Conservation (phyloP, 208 protist species). For the Trypanosoma conorhini region DNA sequence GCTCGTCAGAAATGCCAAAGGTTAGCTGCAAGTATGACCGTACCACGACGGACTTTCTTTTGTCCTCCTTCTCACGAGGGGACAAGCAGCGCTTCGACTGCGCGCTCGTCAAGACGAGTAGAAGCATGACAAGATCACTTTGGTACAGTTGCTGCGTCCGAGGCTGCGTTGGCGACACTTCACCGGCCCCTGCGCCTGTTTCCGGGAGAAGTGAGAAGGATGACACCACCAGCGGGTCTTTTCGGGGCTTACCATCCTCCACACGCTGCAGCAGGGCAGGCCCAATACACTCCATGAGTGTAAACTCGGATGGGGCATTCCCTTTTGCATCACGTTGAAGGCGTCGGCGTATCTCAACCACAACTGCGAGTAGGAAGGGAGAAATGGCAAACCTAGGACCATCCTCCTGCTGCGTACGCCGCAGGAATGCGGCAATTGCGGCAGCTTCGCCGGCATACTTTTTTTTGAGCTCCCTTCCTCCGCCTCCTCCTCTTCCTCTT, state of each 20-base stretch:
- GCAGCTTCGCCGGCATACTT: slow-evolving; percentile 1
- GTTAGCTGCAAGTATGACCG: background rate
- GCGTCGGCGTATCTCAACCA: slow-evolving; percentile 75
- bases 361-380: slow-evolving; percentile 48
- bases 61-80: background rate
- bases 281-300: slow-evolving; percentile 42
- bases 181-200: background rate
- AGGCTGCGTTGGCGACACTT: background rate
- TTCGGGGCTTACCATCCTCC: slow-evolving; percentile 47
- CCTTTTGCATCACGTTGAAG: slow-evolving; percentile 32
- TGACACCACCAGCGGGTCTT: slow-evolving; percentile 62
- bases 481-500: slow-evolving; percentile 22
- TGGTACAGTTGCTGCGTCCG: slow-evolving; percentile 59
- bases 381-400: slow-evolving; percentile 35
- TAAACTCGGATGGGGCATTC: slow-evolving; percentile 45
- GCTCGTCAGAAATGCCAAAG: slow-evolving; percentile 31
- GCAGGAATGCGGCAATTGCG: slow-evolving; percentile 4
- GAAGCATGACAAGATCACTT: slow-evolving; percentile 78
- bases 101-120: slow-evolving; percentile 58
- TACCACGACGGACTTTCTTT: background rate
- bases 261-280: slow-evolving; percentile 35
- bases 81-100: slow-evolving; percentile 22
- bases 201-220: slow-evolving; percentile 32
- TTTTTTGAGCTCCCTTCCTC: slow-evolving; percentile 22
- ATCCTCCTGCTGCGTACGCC: background rate